Conservation (phyloP, 1,284 basidiomycete species). For the Pholiota adiposa region DNA sequence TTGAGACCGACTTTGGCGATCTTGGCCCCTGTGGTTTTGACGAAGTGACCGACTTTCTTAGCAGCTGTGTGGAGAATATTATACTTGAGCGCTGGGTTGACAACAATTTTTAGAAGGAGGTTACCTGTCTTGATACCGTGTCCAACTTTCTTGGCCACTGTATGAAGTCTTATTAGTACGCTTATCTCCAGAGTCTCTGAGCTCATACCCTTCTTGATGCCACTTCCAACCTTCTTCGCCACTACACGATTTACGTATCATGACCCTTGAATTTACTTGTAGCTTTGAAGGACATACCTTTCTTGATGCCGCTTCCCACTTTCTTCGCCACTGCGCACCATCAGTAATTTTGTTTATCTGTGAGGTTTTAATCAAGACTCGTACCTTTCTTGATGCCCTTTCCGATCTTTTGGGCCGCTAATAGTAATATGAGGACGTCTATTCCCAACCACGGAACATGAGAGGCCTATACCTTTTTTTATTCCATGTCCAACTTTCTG, state of each 20-base stretch:
- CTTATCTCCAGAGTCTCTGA: neutral
- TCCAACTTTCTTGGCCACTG: conserved; percentile 1
- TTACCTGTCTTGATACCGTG: conserved; percentile 5
- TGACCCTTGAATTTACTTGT: no score
- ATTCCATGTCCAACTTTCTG: neutral
- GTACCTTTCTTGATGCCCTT: neutral
- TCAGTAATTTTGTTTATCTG: neutral
- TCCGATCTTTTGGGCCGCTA: neutral
- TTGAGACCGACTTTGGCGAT: conserved; percentile 21
- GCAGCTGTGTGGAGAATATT: conserved; percentile 4
- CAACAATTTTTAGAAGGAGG: neutral
- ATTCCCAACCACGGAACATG: neutral
- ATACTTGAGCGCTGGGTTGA: neutral
- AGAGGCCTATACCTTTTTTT: neutral
- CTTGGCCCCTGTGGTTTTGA: conserved; percentile 19
- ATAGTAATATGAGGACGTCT: neutral
- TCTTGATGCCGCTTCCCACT: neutral
- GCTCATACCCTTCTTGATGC: neutral
- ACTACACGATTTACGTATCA: no score
- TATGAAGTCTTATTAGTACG: neutral
- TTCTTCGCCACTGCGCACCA: neutral
- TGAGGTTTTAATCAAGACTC: neutral
- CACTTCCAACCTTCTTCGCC: neutral
- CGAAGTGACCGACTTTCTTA: conserved; percentile 17
- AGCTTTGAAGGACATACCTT: neutral